Evolutionary conservation across 768 basidiomycete species (phyloP).

Genomic region (Macrolepiota albuminosa): DNA sequence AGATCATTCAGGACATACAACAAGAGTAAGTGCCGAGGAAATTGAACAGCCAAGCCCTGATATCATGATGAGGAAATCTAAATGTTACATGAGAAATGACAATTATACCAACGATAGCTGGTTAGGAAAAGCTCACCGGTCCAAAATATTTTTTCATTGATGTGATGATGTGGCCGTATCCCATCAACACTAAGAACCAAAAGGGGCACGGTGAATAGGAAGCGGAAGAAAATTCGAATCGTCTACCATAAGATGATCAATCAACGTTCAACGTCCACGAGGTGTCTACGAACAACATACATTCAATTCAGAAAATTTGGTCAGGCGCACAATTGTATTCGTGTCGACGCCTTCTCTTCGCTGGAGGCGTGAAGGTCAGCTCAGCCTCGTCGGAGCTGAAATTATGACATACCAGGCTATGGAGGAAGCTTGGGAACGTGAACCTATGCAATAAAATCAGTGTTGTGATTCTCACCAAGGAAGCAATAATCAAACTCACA

Average conservation of each 20-base stretch:
- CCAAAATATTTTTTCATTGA: constrained; percentile 58
- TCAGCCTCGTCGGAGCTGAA: background rate
- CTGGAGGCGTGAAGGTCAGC: constrained; percentile 26
- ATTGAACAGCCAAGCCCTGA: constrained; percentile 56
- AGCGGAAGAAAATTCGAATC: constrained; percentile 69
- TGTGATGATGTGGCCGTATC: constrained; percentile 49
- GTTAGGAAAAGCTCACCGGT: constrained; percentile 33
- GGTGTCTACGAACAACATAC: constrained; percentile 35
- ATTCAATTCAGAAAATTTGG: constrained; percentile 80
- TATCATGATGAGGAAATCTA: constrained; percentile 57
- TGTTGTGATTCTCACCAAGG: background rate
- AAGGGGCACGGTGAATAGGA: constrained; percentile 63
- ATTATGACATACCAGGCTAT: constrained; percentile 44
- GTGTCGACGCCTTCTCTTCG: constrained; percentile 58
- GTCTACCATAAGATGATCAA: constrained; percentile 32
- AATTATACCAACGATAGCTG: background rate
- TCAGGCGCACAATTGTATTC: constrained; percentile 62
- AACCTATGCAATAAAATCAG: constrained; percentile 50
- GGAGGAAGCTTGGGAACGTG: constrained; percentile 63
- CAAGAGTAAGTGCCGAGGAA: constrained; percentile 71
- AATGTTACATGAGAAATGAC: constrained; percentile 2
- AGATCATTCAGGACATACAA: constrained; percentile 36
- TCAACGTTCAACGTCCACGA: background rate
- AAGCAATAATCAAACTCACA: constrained; percentile 36
- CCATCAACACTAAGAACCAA: constrained; percentile 70